Evolutionary conservation across 2,329 filamentous ascomycete genomes (phyloP).

Genomic region (Harringtonia aguacate): DNA sequence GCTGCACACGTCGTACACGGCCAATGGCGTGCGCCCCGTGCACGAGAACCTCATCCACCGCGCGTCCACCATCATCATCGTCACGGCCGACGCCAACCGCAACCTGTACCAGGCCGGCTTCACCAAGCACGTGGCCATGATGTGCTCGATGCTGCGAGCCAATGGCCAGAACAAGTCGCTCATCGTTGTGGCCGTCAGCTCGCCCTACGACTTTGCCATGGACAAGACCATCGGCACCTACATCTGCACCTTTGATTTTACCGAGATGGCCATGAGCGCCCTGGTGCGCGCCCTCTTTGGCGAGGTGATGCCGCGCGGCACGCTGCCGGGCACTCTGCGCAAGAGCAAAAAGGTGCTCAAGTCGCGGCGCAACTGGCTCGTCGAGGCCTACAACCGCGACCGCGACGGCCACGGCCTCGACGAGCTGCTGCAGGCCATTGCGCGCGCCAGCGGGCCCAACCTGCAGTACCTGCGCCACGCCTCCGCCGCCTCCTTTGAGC

Average conservation of each 20-base stretch:
- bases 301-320: constrained; percentile 50
- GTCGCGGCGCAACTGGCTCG: constrained; percentile 89
- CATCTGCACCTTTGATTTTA: constrained; percentile 93
- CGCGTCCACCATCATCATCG: constrained; percentile 77
- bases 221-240: constrained; percentile 86
- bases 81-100: constrained; percentile 87
- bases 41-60: constrained; percentile 88
- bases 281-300: constrained; percentile 77
- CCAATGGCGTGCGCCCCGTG: constrained; percentile 82
- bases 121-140: constrained; percentile 92
- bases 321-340: constrained; percentile 62
- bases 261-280: constrained; percentile 79
- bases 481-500: constrained; percentile 63
- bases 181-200: constrained; percentile 86
- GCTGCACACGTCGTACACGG: constrained; percentile 88
- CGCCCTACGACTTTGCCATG: constrained; percentile 93
- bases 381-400: constrained; percentile 75
- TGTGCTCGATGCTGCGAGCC: constrained; percentile 73
- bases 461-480: constrained; percentile 61
- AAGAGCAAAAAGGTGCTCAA: constrained; percentile 82
- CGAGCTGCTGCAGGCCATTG: constrained; percentile 60
- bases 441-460: constrained; percentile 54
- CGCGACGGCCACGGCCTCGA: constrained; percentile 66
- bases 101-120: constrained; percentile 93
- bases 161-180: constrained; percentile 78